A percentile compares a stretch with the other conserved stretches of the same genome.
Conservation (phyloP, 108 stramenopile species). For the Cyclotella baltica region DNA sequence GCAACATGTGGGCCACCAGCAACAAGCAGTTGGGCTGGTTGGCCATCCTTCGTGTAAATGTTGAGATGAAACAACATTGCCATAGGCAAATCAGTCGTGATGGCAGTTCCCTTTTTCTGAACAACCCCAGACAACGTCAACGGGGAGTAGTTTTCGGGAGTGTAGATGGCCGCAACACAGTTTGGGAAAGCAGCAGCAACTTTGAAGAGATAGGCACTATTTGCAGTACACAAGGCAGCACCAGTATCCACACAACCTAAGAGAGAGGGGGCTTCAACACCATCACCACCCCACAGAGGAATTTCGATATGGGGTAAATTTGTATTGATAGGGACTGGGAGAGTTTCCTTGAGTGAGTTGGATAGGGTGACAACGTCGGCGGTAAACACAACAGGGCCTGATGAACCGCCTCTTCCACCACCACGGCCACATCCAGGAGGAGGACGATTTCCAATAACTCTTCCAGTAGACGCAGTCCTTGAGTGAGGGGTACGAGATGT, state of each 20-base stretch:
- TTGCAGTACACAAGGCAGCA: background rate
- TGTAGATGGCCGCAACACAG: background rate
- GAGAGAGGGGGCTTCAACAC: too few species aligned
- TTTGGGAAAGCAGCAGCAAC: background rate
- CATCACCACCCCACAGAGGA: too few species aligned
- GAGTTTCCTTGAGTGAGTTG: background rate
- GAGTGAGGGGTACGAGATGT: too few species aligned
- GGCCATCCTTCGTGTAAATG: too few species aligned
- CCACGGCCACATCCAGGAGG: background rate
- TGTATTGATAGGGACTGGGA: slow-evolving; percentile 13
- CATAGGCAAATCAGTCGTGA: too few species aligned
- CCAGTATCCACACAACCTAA: too few species aligned
- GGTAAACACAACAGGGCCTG: background rate
- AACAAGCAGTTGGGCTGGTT: too few species aligned
- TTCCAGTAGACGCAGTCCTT: too few species aligned
- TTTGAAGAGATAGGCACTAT: background rate
- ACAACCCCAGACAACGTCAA: background rate
- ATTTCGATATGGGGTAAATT: slow-evolving; percentile 7
- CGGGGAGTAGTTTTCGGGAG: background rate
- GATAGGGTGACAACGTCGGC: background rate
- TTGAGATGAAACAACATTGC: too few species aligned
- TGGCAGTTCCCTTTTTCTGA: background rate
- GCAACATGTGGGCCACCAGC: background rate
- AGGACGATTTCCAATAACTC: background rate
- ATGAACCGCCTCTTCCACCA: background rate